Percentiles rank a stretch among this genome's conserved stretches.
Conservation (phyloP, 306 rosid species). For the Carpinus viminea region DNA sequence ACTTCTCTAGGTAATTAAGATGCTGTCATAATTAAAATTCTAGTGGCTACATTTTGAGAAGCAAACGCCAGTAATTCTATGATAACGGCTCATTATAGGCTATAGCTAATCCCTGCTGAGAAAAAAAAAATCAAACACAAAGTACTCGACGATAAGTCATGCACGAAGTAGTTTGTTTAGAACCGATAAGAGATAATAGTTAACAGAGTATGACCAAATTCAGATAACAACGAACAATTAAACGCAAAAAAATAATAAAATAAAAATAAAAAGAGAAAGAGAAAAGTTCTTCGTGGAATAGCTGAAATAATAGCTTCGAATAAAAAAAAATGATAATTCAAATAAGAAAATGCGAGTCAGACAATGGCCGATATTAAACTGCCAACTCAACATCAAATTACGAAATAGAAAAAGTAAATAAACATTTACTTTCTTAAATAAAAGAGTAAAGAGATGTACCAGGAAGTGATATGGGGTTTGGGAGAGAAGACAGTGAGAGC, state of each 20-base stretch:
- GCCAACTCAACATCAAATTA: neutral
- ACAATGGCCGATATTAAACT: neutral
- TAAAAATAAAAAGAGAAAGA: neutral
- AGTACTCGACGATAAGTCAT: neutral
- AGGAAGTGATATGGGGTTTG: conserved; percentile 44
- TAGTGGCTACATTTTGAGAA: neutral
- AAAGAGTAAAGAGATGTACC: conserved; percentile 31
- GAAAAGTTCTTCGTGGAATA: neutral
- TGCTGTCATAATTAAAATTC: too few relatives aligned
- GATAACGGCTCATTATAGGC: neutral
- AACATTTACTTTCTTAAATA: neutral
- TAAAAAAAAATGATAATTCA: neutral
- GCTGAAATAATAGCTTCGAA: neutral
- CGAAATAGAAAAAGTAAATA: neutral
- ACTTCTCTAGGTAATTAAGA: too few relatives aligned
- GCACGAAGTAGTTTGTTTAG: neutral
- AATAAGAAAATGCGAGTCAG: neutral
- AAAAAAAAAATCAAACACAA: neutral
- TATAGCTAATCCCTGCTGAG: neutral
- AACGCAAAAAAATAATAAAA: neutral
- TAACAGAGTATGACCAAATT: neutral
- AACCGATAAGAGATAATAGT: neutral
- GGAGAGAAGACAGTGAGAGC: conserved; percentile 63
- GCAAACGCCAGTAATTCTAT: neutral
- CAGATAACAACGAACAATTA: neutral